Base-by-base conservation (phyloP, 805 yeast genomes). In the Kodamaea sagamina region DNA sequence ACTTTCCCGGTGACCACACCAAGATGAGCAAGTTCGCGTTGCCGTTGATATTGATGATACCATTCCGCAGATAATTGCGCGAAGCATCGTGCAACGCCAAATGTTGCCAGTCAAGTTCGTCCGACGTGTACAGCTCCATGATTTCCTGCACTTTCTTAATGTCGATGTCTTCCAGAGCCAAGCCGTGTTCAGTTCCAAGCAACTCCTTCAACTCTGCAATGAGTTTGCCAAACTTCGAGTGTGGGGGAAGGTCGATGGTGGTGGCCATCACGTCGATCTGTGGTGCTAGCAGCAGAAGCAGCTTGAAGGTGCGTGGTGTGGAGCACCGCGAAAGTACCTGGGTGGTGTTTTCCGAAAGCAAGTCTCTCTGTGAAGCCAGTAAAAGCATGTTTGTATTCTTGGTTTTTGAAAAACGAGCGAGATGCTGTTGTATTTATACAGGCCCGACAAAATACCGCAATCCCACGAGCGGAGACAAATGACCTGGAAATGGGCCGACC, bases 1-100 rank as follows among this genome's bases (percentile, higher is more conserved):
- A 72, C 53, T 73, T 71, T 6, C 80, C 79, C 1, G 89, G 89
- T 41, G 75, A 72, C 92, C 92, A 84, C 15, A 83, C 88, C 39
- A 84, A 62, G 11, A 84, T 62, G 41, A 84, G 68, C 43, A 84
- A 65, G 53, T 84, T 82, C 32, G 87, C 96, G 53, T 78, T 79
- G 12, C 76, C 75, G 61, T 86, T 86, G 51, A 87, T 75, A 54
- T 84, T 81, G 27, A 75, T 79, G 21, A 92, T 77, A 2, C 96
- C 96, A 57, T 86, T 88, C 44, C 89, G 61, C 16, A 77, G 67
- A 53, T 83, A 84, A 44, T 68, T 68, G 46, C 77, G 57, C 24
- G 73, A 55, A 7, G 67, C 51, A 51, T 84, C 88, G 25, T 63
- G 67, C 26, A 76, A 65, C 3, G 86, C 87, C 62, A 64, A 83